These are phyloP conservation scores for Trichoderma endophyticum DNA, from an alignment of 2,329 filamentous ascomycete genomes.

Conservation along the genomic window DNA sequence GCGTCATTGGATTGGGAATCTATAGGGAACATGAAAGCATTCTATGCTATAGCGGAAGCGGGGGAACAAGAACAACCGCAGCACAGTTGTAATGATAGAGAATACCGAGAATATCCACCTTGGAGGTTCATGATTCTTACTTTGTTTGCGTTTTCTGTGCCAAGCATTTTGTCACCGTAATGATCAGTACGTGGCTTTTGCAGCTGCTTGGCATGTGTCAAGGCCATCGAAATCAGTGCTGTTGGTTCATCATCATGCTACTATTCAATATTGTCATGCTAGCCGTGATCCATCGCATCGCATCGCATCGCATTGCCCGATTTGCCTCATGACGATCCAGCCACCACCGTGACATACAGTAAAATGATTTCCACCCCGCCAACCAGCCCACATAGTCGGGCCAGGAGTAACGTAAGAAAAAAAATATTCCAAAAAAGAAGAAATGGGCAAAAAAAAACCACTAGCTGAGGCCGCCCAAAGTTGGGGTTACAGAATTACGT, in stretches of 20 bases:
- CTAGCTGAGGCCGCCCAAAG: neutral
- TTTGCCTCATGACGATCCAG: neutral
- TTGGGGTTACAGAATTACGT: neutral
- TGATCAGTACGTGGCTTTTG: neutral
- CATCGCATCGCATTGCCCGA: neutral
- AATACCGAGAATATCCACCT: conserved; percentile 9
- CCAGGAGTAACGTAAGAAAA: neutral
- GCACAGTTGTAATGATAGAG: conserved; percentile 9
- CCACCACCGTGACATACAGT: neutral
- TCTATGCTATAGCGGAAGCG: conserved; percentile 5
- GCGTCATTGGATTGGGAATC: conserved; percentile 1
- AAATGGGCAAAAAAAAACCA: neutral
- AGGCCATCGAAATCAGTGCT: neutral
- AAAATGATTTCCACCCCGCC: neutral
- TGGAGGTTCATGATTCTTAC: conserved; percentile 3
- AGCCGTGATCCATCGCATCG: neutral
- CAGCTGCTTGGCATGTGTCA: neutral
- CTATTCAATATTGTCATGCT: neutral
- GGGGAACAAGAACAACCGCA: neutral
- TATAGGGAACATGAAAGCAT: conserved; percentile 15
- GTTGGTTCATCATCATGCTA: neutral
- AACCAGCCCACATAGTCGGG: neutral
- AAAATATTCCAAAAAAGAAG: neutral
- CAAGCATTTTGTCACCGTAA: neutral
- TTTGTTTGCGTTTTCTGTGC: neutral